These are phyloP conservation scores for Cinnamomum micranthum DNA, from an alignment of 164 flowering plant species.

Conservation along the genomic window DNA sequence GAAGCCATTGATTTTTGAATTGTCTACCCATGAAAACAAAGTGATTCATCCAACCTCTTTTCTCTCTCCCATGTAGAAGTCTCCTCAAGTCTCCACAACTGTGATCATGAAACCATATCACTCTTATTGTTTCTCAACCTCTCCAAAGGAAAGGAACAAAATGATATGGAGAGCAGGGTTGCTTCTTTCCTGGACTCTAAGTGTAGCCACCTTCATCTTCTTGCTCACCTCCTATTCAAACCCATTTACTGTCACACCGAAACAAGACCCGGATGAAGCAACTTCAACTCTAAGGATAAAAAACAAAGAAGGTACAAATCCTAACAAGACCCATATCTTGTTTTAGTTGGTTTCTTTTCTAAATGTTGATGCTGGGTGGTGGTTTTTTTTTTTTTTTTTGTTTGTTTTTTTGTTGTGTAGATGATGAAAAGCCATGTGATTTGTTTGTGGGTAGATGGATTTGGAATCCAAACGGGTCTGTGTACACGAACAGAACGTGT, in stretches of 20 bases:
- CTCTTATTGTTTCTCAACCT: too few relatives aligned
- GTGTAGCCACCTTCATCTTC: neutral
- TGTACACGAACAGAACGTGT: constrained; percentile 35
- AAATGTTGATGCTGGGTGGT: too few relatives aligned
- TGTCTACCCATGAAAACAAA: too few relatives aligned
- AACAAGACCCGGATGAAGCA: neutral
- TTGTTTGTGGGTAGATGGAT: constrained; percentile 41
- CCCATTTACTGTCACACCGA: neutral
- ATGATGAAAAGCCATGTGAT: constrained; percentile 24
- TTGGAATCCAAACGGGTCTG: constrained; percentile 17
- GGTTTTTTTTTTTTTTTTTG: too few relatives aligned
- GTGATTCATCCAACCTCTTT: too few relatives aligned
- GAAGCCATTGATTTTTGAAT: too few relatives aligned
- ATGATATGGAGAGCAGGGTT: neutral
- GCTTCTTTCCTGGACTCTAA: neutral
- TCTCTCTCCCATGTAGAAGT: too few relatives aligned
- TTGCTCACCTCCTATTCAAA: neutral
- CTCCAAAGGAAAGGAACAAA: neutral
- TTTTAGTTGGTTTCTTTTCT: neutral
- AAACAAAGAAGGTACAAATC: neutral
- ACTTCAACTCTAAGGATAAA: neutral
- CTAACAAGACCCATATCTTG: neutral
- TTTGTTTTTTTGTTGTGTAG: neutral
- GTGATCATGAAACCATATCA: neutral
- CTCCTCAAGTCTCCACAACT: too few relatives aligned